Percentiles rank a stretch among this genome's conserved stretches.
Conservation (phyloP, 805 yeast species). For the Priceomyces medius region DNA sequence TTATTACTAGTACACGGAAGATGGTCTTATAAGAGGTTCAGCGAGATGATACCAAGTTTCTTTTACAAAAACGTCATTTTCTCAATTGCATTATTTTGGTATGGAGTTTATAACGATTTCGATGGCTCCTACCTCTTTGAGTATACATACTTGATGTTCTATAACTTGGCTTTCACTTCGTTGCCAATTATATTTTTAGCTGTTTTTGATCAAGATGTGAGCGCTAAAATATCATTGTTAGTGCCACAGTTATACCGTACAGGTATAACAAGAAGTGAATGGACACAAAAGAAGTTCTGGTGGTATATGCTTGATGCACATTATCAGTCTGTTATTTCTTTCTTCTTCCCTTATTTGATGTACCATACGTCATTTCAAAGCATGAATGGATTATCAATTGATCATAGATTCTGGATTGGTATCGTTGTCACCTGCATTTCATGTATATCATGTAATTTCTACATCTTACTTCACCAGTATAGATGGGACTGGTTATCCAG, state of each 20-base stretch:
- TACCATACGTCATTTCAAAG: constrained; percentile 28
- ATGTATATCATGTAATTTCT: constrained; percentile 63
- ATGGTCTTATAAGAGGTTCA: constrained; percentile 80
- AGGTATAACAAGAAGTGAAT: constrained; percentile 72
- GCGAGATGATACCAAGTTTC: constrained; percentile 82
- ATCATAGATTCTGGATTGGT: constrained; percentile 76
- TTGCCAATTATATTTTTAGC: constrained; percentile 77
- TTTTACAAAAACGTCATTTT: constrained; percentile 78
- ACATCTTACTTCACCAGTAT: constrained; percentile 64
- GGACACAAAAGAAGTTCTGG: constrained; percentile 66
- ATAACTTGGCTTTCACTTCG: constrained; percentile 80
- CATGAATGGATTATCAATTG: constrained; percentile 55
- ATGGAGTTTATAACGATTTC: constrained; percentile 68
- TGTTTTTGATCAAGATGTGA: constrained; percentile 78
- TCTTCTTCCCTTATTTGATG: constrained; percentile 68
- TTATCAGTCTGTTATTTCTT: constrained; percentile 71
- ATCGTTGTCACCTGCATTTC: constrained; percentile 64
- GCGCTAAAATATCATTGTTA: constrained; percentile 61
- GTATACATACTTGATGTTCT: constrained; percentile 77
- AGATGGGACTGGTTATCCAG: constrained; percentile 80
- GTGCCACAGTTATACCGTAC: constrained; percentile 74
- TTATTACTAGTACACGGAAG: constrained; percentile 76
- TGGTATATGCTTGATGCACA: constrained; percentile 76
- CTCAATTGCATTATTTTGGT: constrained; percentile 76
- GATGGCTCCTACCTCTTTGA: constrained; percentile 81